Evolutionary conservation across 1,284 basidiomycete genomes (phyloP).

Genomic region (Vanrija sp.): DNA sequence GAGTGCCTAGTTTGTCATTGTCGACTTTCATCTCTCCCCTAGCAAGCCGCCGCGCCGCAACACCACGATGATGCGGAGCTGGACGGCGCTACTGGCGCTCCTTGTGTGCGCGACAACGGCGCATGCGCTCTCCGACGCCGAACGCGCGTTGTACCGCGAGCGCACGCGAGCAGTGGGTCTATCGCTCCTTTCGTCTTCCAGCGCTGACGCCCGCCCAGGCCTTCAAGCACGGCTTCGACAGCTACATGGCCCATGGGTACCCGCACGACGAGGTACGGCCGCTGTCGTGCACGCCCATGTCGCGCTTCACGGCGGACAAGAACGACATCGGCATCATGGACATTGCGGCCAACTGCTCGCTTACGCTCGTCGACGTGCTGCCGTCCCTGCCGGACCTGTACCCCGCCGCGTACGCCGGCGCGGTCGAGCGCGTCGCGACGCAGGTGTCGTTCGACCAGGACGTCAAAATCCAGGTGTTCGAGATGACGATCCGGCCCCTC

Average conservation of each 20-base stretch:
- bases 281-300: conserved; percentile 64
- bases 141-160: background rate
- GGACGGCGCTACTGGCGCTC: background rate
- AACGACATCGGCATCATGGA: conserved; percentile 56
- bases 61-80: background rate
- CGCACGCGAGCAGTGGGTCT: background rate
- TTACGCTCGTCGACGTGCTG: conserved; percentile 45
- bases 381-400: conserved; percentile 40
- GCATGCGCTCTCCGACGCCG: background rate
- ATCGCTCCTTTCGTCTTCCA: background rate
- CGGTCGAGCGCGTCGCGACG: conserved; percentile 32
- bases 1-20: background rate
- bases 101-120: background rate
- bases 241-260: conserved; percentile 48
- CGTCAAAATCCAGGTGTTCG: conserved; percentile 49
- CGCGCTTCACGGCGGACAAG: conserved; percentile 28
- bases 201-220: conserved; percentile 24
- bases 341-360: conserved; percentile 61
- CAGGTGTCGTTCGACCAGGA: conserved; percentile 45
- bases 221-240: conserved; percentile 44
- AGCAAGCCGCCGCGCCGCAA: background rate
- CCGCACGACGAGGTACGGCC: conserved; percentile 67
- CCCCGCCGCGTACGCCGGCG: conserved; percentile 33
- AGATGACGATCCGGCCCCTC: conserved; percentile 78
- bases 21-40: background rate